Conservation (phyloP, 2,329 filamentous ascomycete genomes). For the Magnaporthales sp. region DNA sequence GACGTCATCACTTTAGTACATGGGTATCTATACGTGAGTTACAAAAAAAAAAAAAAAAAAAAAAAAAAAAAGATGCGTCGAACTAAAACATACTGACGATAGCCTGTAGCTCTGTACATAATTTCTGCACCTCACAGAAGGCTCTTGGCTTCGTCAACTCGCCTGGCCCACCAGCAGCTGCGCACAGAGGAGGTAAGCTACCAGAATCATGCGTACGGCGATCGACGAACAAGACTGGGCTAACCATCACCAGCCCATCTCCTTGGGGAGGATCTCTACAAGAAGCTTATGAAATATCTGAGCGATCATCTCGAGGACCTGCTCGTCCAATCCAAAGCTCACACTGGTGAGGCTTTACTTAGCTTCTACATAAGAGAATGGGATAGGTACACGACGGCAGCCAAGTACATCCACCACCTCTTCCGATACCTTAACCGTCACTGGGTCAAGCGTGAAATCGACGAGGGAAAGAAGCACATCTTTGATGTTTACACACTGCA, state of each 20-base stretch:
- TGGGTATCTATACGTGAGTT: slow-evolving; percentile 85
- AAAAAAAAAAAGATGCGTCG: background rate
- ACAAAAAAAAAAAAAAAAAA: too few species aligned
- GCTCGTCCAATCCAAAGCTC: slow-evolving; percentile 62
- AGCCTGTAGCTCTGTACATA: slow-evolving; percentile 70
- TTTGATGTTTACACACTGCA: slow-evolving; percentile 98
- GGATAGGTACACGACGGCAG: slow-evolving; percentile 89
- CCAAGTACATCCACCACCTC: slow-evolving; percentile 94
- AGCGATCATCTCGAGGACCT: slow-evolving; percentile 66
- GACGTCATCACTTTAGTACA: slow-evolving; percentile 52
- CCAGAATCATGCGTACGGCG: background rate
- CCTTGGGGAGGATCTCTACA: slow-evolving; percentile 91
- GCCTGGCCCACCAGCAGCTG: slow-evolving; percentile 22
- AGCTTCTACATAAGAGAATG: slow-evolving; percentile 95
- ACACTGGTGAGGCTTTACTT: slow-evolving; percentile 83
- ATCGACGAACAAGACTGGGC: background rate
- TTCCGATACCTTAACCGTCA: slow-evolving; percentile 95
- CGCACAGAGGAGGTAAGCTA: slow-evolving; percentile 61
- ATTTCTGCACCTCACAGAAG: slow-evolving; percentile 98
- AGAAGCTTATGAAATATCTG: slow-evolving; percentile 81
- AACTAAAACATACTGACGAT: slow-evolving; percentile 23
- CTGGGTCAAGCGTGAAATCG: slow-evolving; percentile 98
- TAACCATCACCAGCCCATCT: slow-evolving; percentile 60
- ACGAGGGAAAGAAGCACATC: slow-evolving; percentile 96
- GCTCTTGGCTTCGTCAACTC: slow-evolving; percentile 53